These are phyloP conservation scores for Trametes cingulata DNA, from an alignment of 768 basidiomycete genomes.

Conservation along the genomic window DNA sequence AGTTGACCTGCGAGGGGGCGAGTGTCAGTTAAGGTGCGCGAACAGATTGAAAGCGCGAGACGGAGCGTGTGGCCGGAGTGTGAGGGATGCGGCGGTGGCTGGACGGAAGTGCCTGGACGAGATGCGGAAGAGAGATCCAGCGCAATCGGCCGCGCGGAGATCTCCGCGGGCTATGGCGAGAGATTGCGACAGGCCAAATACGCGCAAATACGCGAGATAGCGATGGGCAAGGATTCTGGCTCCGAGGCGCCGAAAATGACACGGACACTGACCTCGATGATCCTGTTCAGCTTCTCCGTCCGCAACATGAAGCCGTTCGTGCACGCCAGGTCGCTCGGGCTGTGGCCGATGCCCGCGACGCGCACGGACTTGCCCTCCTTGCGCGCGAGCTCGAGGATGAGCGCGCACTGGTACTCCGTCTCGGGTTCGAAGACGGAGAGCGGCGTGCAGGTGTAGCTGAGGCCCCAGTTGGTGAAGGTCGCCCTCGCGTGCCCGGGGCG, in stretches of 20 bases:
- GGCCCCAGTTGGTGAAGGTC: conserved; percentile 84
- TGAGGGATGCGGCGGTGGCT: not conserved
- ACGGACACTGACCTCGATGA: conserved; percentile 69
- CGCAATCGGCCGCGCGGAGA: conserved; percentile 20
- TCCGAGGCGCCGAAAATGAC: not conserved
- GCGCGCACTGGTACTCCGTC: conserved; percentile 64
- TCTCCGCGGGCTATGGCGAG: conserved; percentile 26
- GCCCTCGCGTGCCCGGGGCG: conserved; percentile 40
- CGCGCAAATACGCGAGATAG: conserved; percentile 23
- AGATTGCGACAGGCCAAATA: conserved; percentile 18
- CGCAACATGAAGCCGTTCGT: conserved; percentile 85
- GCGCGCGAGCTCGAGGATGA: conserved; percentile 79
- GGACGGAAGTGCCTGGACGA: conserved; percentile 10
- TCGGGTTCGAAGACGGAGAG: conserved; percentile 75
- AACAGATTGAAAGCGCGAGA: not conserved
- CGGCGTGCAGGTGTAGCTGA: conserved; percentile 71
- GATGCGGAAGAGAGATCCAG: conserved; percentile 5
- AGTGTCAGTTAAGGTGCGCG: conserved; percentile 3
- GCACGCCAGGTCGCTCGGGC: conserved; percentile 91
- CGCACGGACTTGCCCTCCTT: conserved; percentile 71
- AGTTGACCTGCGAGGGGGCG: conserved; percentile 56
- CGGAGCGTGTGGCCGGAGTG: not conserved
- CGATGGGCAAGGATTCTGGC: conserved; percentile 10
- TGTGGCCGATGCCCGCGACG: conserved; percentile 89
- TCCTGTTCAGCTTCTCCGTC: conserved; percentile 66